Percentiles rank a stretch among this genome's conserved stretches.
phyloP scores from a whole-genome alignment of 2,329 filamentous ascomycete species.

The Cadophora sp. region DNA sequence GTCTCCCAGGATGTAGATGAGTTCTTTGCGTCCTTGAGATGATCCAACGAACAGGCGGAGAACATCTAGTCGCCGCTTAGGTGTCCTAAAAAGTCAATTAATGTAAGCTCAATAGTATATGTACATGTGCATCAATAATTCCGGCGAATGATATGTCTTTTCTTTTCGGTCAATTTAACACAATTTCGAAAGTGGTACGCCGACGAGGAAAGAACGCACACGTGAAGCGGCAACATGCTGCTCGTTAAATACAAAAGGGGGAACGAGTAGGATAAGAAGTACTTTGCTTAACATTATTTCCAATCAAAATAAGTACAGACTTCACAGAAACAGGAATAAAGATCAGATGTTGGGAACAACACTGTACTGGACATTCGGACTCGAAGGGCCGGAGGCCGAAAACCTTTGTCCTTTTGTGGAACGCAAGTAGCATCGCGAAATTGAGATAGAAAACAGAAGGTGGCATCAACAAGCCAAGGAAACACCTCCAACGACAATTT shows the following conservation, averaged over 20 bases:
- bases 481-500: neutral
- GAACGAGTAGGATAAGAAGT: neutral
- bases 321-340: neutral
- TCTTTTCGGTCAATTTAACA: no score
- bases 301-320: neutral
- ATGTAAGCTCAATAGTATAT: no score
- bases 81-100: no score
- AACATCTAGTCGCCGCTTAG: no score
- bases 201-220: neutral
- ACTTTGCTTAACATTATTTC: neutral
- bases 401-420: neutral
- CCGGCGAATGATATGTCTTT: no score
- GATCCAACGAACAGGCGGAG: no score
- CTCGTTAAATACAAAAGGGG: no score
- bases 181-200: neutral
- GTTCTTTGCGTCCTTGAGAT: no score
- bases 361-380: neutral
- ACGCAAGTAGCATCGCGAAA: neutral
- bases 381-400: neutral
- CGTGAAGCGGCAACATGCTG: neutral
- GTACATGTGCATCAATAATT: no score
- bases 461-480: neutral
- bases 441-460: neutral
- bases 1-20: no score
- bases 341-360: neutral